Evolutionary conservation across 2,329 filamentous ascomycete species (phyloP), one percentile per base, ranked within the genome.

Genomic region (Lasiodiplodia hormozganensis): DNA sequence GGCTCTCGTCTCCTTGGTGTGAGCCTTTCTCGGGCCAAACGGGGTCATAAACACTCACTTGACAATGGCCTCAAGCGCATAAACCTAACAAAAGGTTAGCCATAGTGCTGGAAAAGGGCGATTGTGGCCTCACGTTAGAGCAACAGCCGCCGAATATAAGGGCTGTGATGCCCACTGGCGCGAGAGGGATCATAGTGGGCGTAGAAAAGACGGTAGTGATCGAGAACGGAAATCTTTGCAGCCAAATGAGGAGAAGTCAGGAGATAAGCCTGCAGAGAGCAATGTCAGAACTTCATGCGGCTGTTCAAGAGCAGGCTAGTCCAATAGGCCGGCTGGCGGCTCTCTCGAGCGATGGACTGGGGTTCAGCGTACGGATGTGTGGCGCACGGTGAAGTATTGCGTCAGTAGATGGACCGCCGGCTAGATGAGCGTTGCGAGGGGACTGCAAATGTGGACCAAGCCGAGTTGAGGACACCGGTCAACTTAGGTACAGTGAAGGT

Each of bases 111-210:
- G 11, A 21, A n/a, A 2, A 6, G 18, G 4, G 8, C 16, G 10
- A 38, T 10, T 14, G 14, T 21, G 40, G 28, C 81, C 89, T 81
- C 83, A 94, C 94, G 85, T 97, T 97, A 43, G 93, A 93, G 82
- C 94, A 97, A 78, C 94, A 97, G 36, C 96, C 96, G 64, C 96
- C 96, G 79, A 99, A 97, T 69, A 99, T 98, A 72, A 98, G 86
- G 64, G 86, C 86, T 69, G 95, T 85, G 86, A 96, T 96, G 68
- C 80, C 79, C 53, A 74, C 49, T 3, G 74, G 68, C 11, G 77
- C 74, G 47, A 82, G 74, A 23, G 79, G 73, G 14, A 77, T 66
- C 71, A 72, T 72, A 34, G 18, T 56, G 14, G 12, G 2, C 2
- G 60, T 16, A 23, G 12, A 16, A 38, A 52, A 51, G n/a, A 28